Evolutionary conservation across 1,139 yeast genomes (phyloP).

Genomic region (Kodamaea suecica): DNA sequence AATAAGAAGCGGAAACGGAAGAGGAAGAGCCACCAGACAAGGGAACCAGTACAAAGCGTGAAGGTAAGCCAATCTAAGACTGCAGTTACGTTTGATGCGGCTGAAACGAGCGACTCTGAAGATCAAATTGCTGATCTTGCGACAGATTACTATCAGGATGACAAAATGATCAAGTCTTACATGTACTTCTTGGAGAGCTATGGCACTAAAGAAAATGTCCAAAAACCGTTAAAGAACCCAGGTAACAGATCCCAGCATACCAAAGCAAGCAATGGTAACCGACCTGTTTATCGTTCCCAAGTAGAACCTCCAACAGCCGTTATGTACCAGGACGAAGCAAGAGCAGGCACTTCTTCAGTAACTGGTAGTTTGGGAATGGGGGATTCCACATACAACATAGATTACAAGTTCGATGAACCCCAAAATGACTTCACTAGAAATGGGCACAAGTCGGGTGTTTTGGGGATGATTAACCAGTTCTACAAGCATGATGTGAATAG

Average conservation of each 20-base stretch:
- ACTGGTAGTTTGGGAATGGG: slow-evolving; percentile 17
- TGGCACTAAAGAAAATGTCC: slow-evolving; percentile 28
- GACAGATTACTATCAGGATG: slow-evolving; percentile 52
- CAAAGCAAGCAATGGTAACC: background rate
- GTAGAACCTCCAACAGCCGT: slow-evolving; percentile 3
- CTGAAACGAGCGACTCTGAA: slow-evolving; percentile 12
- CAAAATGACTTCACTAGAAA: slow-evolving; percentile 25
- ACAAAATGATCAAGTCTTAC: slow-evolving; percentile 90
- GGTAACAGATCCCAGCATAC: too few relatives aligned
- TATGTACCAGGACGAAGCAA: slow-evolving; percentile 2
- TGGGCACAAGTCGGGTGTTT: slow-evolving; percentile 57
- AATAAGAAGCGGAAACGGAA: slow-evolving; percentile 26
- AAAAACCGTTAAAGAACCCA: background rate
- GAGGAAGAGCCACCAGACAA: slow-evolving; percentile 10
- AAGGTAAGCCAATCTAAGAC: slow-evolving; percentile 7
- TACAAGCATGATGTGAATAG: slow-evolving; percentile 53
- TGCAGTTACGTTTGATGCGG: slow-evolving; percentile 6
- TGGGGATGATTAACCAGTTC: slow-evolving; percentile 81
- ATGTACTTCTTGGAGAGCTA: slow-evolving; percentile 84
- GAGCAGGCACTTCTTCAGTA: background rate
- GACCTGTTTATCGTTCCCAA: too few relatives aligned
- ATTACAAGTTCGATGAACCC: slow-evolving; percentile 29
- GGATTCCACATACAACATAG: slow-evolving; percentile 30
- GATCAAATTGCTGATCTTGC: slow-evolving; percentile 34
- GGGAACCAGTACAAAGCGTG: too few relatives aligned